A percentile compares a stretch with the other conserved stretches of the same genome.
These are phyloP conservation scores for Ascochyta pisi DNA, from an alignment of 2,329 filamentous ascomycete genomes.

Conservation along the genomic window DNA sequence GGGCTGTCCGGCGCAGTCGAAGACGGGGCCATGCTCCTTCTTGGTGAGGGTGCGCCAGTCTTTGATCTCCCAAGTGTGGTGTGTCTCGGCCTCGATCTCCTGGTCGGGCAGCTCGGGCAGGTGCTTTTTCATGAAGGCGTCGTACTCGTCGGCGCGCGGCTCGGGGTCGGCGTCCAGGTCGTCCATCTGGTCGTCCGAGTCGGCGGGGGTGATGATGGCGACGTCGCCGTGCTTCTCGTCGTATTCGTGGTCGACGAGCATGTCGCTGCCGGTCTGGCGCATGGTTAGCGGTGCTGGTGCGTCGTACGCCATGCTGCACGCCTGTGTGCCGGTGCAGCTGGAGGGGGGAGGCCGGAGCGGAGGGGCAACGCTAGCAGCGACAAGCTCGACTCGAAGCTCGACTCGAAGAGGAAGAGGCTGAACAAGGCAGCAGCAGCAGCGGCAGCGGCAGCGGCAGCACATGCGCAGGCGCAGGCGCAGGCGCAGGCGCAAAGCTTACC, in stretches of 20 bases:
- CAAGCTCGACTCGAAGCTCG: too few species aligned
- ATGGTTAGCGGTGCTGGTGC: constrained; percentile 9
- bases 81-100: constrained; percentile 76
- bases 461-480: constrained; percentile 4
- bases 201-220: constrained; percentile 67
- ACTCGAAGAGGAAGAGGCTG: too few species aligned
- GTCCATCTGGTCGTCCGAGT: constrained; percentile 62
- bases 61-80: constrained; percentile 86
- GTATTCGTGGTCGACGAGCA: constrained; percentile 68
- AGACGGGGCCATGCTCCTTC: constrained; percentile 86
- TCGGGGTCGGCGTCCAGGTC: constrained; percentile 61
- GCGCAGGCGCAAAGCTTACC: constrained; percentile 39
- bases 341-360: too few species aligned
- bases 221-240: constrained; percentile 68
- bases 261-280: constrained; percentile 64
- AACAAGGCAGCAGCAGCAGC: too few species aligned
- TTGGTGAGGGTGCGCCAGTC: constrained; percentile 78
- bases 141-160: constrained; percentile 67
- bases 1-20: constrained; percentile 84
- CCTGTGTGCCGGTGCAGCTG: neutral
- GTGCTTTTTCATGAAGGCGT: constrained; percentile 83
- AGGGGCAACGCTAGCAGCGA: too few species aligned
- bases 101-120: constrained; percentile 80
- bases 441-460: neutral
- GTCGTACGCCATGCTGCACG: neutral